Evolutionary conservation across 75 land plant genomes (phyloP), one percentile per base, ranked within the genome.

Genomic region (Selaginella tamariscina): DNA sequence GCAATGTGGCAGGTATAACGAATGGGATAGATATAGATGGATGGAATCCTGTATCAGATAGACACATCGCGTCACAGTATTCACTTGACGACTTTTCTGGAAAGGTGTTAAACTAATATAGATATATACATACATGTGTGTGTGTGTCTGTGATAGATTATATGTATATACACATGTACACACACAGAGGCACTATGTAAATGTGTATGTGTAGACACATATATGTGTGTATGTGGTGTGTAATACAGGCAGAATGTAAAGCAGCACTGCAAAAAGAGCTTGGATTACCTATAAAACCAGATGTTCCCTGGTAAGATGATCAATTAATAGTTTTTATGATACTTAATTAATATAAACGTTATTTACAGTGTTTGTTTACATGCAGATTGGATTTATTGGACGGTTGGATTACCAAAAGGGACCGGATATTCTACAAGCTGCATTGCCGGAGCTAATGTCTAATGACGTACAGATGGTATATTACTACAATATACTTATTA

Each of bases 331-430:
- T n/a, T n/a, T n/a, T n/a, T n/a, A n/a, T n/a, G n/a, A n/a, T n/a
- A n/a, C n/a, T n/a, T n/a, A n/a, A n/a, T n/a, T n/a, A n/a, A n/a
- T n/a, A n/a, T n/a, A n/a, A n/a, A n/a, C n/a, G n/a, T n/a, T n/a
- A n/a, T n/a, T n/a, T n/a, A n/a, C n/a, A n/a, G n/a, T n/a, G n/a
- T 33, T 68, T 13, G 0, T 5, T 27, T 18, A 24, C 54, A 30
- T 68, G n/a, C 54, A 86, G 91, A 82, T 93, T 73, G 98, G 91
- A 24, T 93, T 93, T 56, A 93, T 93, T 71, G 98, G 98, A 57
- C 75, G 98, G 56, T 70, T 93, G 66, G 98, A 93, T 64, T 89
- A 89, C 69, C 98, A 93, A 65, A 93, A 93, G 62, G 98, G 98
- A 8, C 79, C 79, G 27, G 98, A 93, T 78, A 33, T 93, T 8